phyloP scores from a whole-genome alignment of 148 eudicot genomes.

The Camellia sinensis region DNA sequence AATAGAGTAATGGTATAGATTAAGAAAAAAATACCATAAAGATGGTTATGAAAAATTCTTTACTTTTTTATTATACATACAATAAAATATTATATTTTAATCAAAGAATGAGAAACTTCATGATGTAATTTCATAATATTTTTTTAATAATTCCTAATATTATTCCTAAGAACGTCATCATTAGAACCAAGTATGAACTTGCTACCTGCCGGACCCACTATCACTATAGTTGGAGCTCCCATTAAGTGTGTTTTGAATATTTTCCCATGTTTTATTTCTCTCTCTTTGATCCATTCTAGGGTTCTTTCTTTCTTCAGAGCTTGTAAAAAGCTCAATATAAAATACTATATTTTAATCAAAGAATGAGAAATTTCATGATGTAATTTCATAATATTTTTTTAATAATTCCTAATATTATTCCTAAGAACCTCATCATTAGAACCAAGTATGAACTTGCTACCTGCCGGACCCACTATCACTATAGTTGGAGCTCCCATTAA shows the following conservation, averaged over 20 bases:
- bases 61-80: too few species aligned
- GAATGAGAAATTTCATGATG: too few species aligned
- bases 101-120: too few species aligned
- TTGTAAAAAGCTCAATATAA: constrained; percentile 17
- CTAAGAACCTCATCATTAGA: constrained; percentile 9
- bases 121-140: too few species aligned
- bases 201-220: constrained; percentile 13
- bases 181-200: constrained; percentile 16
- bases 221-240: constrained; percentile 18
- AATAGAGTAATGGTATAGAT: too few species aligned
- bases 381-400: too few species aligned
- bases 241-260: constrained; percentile 18
- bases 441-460: constrained; percentile 18
- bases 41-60: too few species aligned
- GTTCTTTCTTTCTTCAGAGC: constrained; percentile 16
- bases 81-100: too few species aligned
- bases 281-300: constrained; percentile 17
- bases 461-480: constrained; percentile 12
- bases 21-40: too few species aligned
- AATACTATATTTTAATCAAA: too few species aligned
- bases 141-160: too few species aligned
- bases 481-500: constrained; percentile 16
- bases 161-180: constrained; percentile 1
- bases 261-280: constrained; percentile 14
- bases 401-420: too few species aligned